Evolutionary conservation across 352 stramenopile genomes (phyloP).

Genomic region (Aphanomyces astaci): DNA sequence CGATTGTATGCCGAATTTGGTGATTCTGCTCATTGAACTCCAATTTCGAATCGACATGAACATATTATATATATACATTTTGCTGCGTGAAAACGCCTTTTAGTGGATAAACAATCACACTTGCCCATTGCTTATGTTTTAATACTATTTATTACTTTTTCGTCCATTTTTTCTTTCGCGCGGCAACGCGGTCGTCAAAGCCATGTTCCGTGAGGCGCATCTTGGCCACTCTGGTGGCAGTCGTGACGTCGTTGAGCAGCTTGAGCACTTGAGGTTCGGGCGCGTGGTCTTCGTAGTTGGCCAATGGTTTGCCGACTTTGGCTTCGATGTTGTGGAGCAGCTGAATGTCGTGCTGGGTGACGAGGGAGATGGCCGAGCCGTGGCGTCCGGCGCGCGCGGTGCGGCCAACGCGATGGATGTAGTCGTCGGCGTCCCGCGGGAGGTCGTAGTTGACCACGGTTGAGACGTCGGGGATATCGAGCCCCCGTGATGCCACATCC

Average conservation of each 20-base stretch:
- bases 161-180: constrained; percentile 40
- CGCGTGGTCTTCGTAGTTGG: constrained; percentile 74
- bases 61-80: too few species aligned
- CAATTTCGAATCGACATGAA: too few species aligned
- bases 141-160: constrained; percentile 6
- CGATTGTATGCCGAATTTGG: too few species aligned
- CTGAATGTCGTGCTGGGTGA: constrained; percentile 91
- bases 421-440: constrained; percentile 91
- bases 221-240: constrained; percentile 89
- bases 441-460: constrained; percentile 98
- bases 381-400: constrained; percentile 89
- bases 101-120: too few species aligned
- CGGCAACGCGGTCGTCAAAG: constrained; percentile 81
- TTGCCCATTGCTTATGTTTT: neutral
- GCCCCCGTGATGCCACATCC: constrained; percentile 93
- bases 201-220: constrained; percentile 85
- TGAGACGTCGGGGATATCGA: constrained; percentile 96
- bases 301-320: constrained; percentile 85
- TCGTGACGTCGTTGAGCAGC: constrained; percentile 93
- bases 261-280: constrained; percentile 92
- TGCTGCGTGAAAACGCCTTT: too few species aligned
- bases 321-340: constrained; percentile 93
- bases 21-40: too few species aligned
- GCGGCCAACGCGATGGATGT: constrained; percentile 96
- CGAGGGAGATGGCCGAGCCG: constrained; percentile 90